Base-by-base conservation (phyloP, 352 stramenopile species). In the Globisporangium lucens region DNA sequence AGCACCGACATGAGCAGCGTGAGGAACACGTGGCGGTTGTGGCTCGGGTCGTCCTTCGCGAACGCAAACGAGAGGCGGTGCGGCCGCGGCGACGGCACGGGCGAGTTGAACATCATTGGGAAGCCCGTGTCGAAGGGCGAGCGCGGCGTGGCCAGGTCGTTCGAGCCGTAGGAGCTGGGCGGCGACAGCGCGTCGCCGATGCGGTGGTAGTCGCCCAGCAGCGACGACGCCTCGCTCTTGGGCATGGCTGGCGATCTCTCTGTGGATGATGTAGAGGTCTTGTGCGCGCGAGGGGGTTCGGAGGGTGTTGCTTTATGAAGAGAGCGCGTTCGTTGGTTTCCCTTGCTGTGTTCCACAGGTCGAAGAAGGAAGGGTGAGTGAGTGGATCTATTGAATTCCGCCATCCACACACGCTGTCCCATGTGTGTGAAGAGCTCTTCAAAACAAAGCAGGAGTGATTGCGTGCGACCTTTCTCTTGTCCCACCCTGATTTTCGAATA, bases 1-100 rank as follows among this genome's bases (percentile, higher is more conserved):
- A 91, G 81, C 24, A 87, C 87, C 51, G 83, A 91, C 79, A 91
- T 89, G 69, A 90, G 83, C 67, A 93, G 77, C 61, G 80, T 90
- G 27, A 90, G 72, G 68, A 91, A 89, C n/a, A 92, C 83, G 71
- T 85, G 78, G 20, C 52, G 52, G 27, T 58, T 58, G 52, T 58
- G 64, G 30, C 46, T 56, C 47, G 38, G 36, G 35, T 69, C 64
- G 35, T 69, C 43, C 64, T 69, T 69, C 35, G 64, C 61, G 66
- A 79, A 80, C 58, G 71, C 69, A 60, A 89, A 89, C 6, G 78
- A 77, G 56, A 89, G 71, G 13, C 76, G 80, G 52, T 89, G 77
- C 35, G 80, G 79, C 4, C 80, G 74, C 38, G 80, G 80, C 22
- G 80, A 89, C 35, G 79, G 80, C 35, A 82, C 70, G 27, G 77